phyloP scores from a whole-genome alignment of 1,284 basidiomycete species.

The Termitomyces sp. region DNA sequence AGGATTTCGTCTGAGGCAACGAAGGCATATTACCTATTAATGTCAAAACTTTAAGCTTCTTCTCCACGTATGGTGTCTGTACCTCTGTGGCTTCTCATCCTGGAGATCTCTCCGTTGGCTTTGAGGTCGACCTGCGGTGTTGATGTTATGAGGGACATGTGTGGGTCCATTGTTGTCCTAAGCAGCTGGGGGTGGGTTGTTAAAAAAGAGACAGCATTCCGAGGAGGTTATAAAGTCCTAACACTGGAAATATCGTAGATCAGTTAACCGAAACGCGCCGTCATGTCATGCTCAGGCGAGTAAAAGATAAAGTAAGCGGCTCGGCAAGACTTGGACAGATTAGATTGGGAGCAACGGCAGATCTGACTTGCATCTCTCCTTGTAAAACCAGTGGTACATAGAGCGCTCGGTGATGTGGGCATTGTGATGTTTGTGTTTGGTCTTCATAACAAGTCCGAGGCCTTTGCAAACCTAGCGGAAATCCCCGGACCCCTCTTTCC shows the following conservation, averaged over 20 bases:
- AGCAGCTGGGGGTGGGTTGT: conserved; percentile 5
- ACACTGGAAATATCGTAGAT: neutral
- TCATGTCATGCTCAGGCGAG: neutral
- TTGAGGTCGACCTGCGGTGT: conserved; percentile 28
- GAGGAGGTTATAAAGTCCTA: conserved; percentile 18
- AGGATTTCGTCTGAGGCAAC: conserved; percentile 47
- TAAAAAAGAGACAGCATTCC: conserved; percentile 5
- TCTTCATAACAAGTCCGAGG: too few species aligned
- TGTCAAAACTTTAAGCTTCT: neutral
- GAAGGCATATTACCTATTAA: conserved; percentile 37
- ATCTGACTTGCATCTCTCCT: too few species aligned
- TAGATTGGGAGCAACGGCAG: too few species aligned
- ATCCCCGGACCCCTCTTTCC: too few species aligned
- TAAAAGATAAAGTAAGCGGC: neutral
- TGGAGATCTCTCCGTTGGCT: conserved; percentile 37
- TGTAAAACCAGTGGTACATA: too few species aligned
- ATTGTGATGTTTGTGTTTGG: too few species aligned
- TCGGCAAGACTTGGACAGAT: neutral
- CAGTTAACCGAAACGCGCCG: neutral
- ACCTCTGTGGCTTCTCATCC: conserved; percentile 41
- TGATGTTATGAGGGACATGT: neutral
- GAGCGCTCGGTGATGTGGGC: too few species aligned
- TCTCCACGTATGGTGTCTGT: neutral
- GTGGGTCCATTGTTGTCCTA: conserved; percentile 15
- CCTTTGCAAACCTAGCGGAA: too few species aligned